Evolutionary conservation across 257 asterid genomes (phyloP).

Genomic region (Fraxinus quadrangulata): DNA sequence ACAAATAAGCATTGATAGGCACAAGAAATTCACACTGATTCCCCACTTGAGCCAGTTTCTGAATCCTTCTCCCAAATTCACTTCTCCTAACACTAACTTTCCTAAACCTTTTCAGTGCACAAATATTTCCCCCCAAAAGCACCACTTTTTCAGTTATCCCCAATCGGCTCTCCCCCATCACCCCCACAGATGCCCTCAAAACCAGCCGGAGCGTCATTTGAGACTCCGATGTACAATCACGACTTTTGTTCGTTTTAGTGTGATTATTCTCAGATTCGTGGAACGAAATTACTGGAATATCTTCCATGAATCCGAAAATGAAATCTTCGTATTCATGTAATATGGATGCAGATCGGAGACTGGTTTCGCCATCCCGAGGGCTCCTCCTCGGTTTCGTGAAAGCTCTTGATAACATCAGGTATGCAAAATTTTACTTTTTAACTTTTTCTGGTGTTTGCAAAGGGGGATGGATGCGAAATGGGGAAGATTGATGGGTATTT

Average conservation of each 20-base stretch:
- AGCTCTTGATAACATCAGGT: conserved; percentile 49
- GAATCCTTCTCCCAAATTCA: conserved; percentile 54
- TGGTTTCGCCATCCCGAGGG: conserved; percentile 32
- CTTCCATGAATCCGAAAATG: conserved; percentile 46
- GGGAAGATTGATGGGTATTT: conserved; percentile 6
- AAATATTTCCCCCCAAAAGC: conserved; percentile 43
- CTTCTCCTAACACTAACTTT: conserved; percentile 38
- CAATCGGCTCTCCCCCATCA: conserved; percentile 48
- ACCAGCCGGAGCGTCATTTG: conserved; percentile 50
- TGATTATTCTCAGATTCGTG: background rate
- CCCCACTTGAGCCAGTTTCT: conserved; percentile 35
- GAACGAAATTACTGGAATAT: conserved; percentile 39
- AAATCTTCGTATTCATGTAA: conserved; percentile 46
- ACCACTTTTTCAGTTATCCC: conserved; percentile 63
- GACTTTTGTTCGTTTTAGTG: background rate
- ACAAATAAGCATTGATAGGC: conserved; percentile 52
- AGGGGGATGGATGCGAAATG: conserved; percentile 5
- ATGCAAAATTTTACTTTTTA: background rate
- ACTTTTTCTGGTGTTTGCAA: too few species aligned
- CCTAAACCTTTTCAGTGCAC: conserved; percentile 52
- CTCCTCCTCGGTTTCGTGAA: conserved; percentile 39
- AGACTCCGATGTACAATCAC: background rate
- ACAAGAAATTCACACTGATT: conserved; percentile 46
- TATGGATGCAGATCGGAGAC: conserved; percentile 42
- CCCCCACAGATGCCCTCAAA: conserved; percentile 59